Percentiles rank a stretch among this genome's conserved stretches.
Evolutionary conservation across 2,329 filamentous ascomycete species (phyloP).

Genomic region (Aspergillus ustus): DNA sequence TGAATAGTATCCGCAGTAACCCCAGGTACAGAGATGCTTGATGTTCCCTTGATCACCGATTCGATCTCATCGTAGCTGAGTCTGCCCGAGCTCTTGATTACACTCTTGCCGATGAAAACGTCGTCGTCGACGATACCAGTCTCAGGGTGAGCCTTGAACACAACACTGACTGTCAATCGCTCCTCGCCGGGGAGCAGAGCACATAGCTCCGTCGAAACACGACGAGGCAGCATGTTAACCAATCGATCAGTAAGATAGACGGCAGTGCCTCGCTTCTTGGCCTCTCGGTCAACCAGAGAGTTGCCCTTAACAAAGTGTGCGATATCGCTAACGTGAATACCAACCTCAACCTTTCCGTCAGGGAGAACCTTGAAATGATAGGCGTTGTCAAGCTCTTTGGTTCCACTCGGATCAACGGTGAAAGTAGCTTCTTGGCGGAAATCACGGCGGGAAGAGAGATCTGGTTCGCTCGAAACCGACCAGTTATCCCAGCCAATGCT

Average conservation of each 20-base stretch:
- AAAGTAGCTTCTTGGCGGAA: conserved; percentile 88
- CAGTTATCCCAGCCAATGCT: conserved; percentile 92
- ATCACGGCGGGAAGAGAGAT: conserved; percentile 79
- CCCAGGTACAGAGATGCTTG: conserved; percentile 66
- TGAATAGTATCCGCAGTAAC: conserved; percentile 77
- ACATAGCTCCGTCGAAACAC: conserved; percentile 84
- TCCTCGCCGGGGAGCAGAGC: conserved; percentile 86
- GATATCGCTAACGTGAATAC: conserved; percentile 92
- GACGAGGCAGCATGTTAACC: conserved; percentile 84
- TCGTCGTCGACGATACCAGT: conserved; percentile 85
- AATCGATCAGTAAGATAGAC: conserved; percentile 92
- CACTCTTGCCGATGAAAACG: conserved; percentile 89
- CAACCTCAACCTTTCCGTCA: conserved; percentile 89
- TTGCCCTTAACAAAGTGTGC: conserved; percentile 96
- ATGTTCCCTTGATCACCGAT: conserved; percentile 70
- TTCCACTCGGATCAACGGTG: conserved; percentile 88
- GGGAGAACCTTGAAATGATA: conserved; percentile 84
- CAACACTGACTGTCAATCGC: conserved; percentile 86
- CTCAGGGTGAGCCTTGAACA: conserved; percentile 85
- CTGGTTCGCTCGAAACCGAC: conserved; percentile 82
- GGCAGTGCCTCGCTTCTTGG: conserved; percentile 95
- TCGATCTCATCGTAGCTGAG: conserved; percentile 86
- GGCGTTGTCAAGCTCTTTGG: conserved; percentile 86
- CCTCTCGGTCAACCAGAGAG: conserved; percentile 93
- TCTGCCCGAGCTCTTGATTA: conserved; percentile 90